Evolutionary conservation across 2,329 filamentous ascomycete species (phyloP).

Genomic region (Cladobotryum protrusum): DNA sequence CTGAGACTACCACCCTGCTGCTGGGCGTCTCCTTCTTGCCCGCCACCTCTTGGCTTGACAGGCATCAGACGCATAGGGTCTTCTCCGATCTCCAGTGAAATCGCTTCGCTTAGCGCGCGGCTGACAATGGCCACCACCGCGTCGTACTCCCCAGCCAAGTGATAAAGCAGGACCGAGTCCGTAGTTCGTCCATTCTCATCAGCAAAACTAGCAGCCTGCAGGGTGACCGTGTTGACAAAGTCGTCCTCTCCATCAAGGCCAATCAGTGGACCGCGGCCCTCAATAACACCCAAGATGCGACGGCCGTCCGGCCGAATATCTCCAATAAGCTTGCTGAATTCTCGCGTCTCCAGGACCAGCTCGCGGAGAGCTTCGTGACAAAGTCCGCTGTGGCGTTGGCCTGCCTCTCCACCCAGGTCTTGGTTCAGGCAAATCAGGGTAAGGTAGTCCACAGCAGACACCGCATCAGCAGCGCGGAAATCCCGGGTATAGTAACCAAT

Average conservation of each 20-base stretch:
- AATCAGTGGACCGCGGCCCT: conserved; percentile 77
- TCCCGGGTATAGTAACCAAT: conserved; percentile 93
- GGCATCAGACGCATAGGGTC: conserved; percentile 73
- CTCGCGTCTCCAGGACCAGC: conserved; percentile 90
- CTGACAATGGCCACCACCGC: conserved; percentile 88
- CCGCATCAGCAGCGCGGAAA: conserved; percentile 85
- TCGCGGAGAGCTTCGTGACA: conserved; percentile 92
- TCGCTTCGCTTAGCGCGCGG: conserved; percentile 80
- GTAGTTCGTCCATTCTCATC: conserved; percentile 92
- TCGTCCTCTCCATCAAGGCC: conserved; percentile 72
- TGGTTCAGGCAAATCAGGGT: conserved; percentile 85
- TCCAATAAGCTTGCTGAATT: conserved; percentile 89
- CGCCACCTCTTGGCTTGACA: conserved; percentile 61
- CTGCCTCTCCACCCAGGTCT: conserved; percentile 68
- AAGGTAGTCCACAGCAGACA: conserved; percentile 89
- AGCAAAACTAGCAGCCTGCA: conserved; percentile 85
- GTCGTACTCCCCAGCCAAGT: conserved; percentile 92
- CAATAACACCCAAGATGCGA: conserved; percentile 79
- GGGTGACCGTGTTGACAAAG: conserved; percentile 85
- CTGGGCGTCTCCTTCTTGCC: conserved; percentile 32
- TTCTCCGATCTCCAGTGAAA: conserved; percentile 79
- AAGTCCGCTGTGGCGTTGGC: conserved; percentile 69
- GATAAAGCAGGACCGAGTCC: conserved; percentile 89
- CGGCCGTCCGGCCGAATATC: conserved; percentile 83
- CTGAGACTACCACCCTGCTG: conserved; percentile 51